Evolutionary conservation across 1,139 yeast genomes (phyloP).

Genomic region (Saccharomycopsis phalli): DNA sequence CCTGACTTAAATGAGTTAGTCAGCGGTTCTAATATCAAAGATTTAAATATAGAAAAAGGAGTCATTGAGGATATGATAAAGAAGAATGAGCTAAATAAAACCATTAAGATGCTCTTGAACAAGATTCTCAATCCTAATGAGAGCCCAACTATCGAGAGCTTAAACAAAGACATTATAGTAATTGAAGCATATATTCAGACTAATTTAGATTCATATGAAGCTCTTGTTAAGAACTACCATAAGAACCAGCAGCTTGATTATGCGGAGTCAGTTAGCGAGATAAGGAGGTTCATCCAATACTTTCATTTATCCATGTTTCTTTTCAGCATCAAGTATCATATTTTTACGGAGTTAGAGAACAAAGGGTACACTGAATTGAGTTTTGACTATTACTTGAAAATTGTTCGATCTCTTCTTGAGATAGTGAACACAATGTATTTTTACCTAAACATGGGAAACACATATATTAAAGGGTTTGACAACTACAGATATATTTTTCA

Average conservation of each 20-base stretch:
- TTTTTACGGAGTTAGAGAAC: constrained; percentile 14
- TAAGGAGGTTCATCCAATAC: constrained; percentile 3
- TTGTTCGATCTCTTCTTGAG: constrained; percentile 4
- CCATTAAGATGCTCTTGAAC: constrained; percentile 8
- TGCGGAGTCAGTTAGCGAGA: constrained; percentile 1
- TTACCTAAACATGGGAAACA: constrained; percentile 11
- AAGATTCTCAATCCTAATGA: constrained; percentile 8
- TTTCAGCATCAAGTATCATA: constrained; percentile 11
- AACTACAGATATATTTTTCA: constrained; percentile 9
- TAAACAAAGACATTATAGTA: constrained; percentile 4
- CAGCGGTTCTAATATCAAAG: constrained; percentile 9
- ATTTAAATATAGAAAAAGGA: constrained; percentile 17
- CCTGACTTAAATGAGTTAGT: constrained; percentile 12
- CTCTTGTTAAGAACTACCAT: constrained; percentile 7
- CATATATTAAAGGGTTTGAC: constrained; percentile 11
- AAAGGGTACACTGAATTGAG: neutral
- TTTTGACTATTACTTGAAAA: neutral
- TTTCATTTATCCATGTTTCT: constrained; percentile 9
- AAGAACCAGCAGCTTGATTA: constrained; percentile 5
- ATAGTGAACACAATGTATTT: constrained; percentile 4
- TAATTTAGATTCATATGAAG: constrained; percentile 4
- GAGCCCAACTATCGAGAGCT: constrained; percentile 6
- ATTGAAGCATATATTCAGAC: constrained; percentile 5
- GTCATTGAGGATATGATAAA: constrained; percentile 9
- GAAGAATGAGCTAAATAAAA: constrained; percentile 6